phyloP scores from a whole-genome alignment of 1,139 yeast species.

The Geotrichum reessii region DNA sequence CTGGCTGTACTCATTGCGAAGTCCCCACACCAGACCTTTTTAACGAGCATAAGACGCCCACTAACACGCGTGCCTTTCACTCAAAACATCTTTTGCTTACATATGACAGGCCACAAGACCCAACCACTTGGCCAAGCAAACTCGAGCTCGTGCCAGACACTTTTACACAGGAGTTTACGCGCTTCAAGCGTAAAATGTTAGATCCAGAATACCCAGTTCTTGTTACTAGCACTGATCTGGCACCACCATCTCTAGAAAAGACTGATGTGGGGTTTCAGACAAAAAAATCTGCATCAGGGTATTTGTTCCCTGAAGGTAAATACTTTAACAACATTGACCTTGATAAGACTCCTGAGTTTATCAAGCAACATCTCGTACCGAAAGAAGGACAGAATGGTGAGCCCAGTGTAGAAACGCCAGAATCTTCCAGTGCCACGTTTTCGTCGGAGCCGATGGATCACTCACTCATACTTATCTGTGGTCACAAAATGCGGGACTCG shows the following conservation, averaged over 20 bases:
- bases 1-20: slow-evolving; percentile 58
- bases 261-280: neutral
- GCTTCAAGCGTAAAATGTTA: slow-evolving; percentile 34
- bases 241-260: slow-evolving; percentile 17
- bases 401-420: neutral
- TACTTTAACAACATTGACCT: slow-evolving; percentile 37
- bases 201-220: slow-evolving; percentile 47
- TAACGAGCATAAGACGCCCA: slow-evolving; percentile 18
- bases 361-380: slow-evolving; percentile 38
- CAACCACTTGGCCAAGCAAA: slow-evolving; percentile 50
- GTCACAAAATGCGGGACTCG: slow-evolving; percentile 56
- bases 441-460: slow-evolving; percentile 15
- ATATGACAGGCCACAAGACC: slow-evolving; percentile 32
- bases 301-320: slow-evolving; percentile 54
- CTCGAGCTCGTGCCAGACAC: slow-evolving; percentile 48
- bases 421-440: neutral
- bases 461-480: slow-evolving; percentile 51
- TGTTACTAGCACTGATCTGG: slow-evolving; percentile 42
- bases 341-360: slow-evolving; percentile 39
- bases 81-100: slow-evolving; percentile 55
- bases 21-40: slow-evolving; percentile 22
- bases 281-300: slow-evolving; percentile 24
- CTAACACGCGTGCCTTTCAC: slow-evolving; percentile 43
- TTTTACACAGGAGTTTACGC: slow-evolving; percentile 33
- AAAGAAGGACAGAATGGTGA: neutral